Conservation (phyloP, 2,329 filamentous ascomycete genomes). For the Aspergillus calidoustus region DNA sequence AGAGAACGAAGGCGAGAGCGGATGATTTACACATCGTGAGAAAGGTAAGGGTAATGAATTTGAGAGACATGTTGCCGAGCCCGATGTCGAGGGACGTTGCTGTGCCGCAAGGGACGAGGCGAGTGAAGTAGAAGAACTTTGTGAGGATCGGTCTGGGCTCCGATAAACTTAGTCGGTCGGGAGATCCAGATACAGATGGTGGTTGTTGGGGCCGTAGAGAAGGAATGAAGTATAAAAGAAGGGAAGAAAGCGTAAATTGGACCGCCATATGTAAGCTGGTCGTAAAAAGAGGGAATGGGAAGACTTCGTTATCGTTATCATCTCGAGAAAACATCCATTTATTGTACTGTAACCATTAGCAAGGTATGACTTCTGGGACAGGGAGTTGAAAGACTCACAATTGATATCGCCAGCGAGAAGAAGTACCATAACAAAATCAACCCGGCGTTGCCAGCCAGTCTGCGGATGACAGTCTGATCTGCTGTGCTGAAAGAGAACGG, state of each 20-base stretch:
- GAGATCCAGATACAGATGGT: constrained; percentile 27
- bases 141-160: constrained; percentile 72
- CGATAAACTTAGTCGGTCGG: constrained; percentile 48
- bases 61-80: constrained; percentile 90
- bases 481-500: constrained; percentile 64
- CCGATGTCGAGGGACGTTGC: constrained; percentile 96
- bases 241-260: constrained; percentile 78
- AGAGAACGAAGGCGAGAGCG: constrained; percentile 87
- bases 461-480: constrained; percentile 72
- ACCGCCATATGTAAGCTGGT: constrained; percentile 96
- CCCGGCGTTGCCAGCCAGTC: constrained; percentile 72
- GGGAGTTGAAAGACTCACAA: constrained; percentile 62
- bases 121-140: constrained; percentile 86
- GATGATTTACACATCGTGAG: constrained; percentile 99
- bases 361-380: background rate
- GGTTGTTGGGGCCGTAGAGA: constrained; percentile 71
- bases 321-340: constrained; percentile 93
- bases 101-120: constrained; percentile 87
- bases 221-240: constrained; percentile 82
- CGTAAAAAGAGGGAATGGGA: constrained; percentile 92
- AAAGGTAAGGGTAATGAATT: constrained; percentile 95
- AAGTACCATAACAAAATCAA: constrained; percentile 88
- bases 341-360: constrained; percentile 72
- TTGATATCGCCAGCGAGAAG: constrained; percentile 90
- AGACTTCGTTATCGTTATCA: constrained; percentile 77